These are phyloP conservation scores for Candida sphagnicola DNA, from an alignment of 805 yeast species.

Conservation along the genomic window DNA sequence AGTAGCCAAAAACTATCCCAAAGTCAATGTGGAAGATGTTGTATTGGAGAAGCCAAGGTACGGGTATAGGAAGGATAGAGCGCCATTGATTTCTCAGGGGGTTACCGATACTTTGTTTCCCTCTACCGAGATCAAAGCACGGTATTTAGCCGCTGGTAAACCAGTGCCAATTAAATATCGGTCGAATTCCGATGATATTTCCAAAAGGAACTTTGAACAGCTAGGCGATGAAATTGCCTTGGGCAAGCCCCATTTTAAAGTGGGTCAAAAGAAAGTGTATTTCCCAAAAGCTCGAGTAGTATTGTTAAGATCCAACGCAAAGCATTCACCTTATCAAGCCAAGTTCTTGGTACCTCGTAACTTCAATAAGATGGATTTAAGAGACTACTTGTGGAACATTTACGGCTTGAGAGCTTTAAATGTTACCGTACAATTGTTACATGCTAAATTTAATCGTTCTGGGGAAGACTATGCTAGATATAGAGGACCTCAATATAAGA, in stretches of 20 bases:
- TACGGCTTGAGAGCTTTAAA: slow-evolving; percentile 89
- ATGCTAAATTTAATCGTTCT: slow-evolving; percentile 58
- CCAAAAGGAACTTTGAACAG: slow-evolving; percentile 34
- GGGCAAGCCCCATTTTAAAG: slow-evolving; percentile 74
- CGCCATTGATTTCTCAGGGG: slow-evolving; percentile 34
- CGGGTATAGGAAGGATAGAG: slow-evolving; percentile 37
- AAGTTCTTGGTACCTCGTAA: slow-evolving; percentile 91
- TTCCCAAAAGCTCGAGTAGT: slow-evolving; percentile 85
- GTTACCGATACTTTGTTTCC: slow-evolving; percentile 42
- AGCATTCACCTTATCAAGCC: slow-evolving; percentile 95
- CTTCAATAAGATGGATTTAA: slow-evolving; percentile 88
- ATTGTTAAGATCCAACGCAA: slow-evolving; percentile 87
- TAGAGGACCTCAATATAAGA: slow-evolving; percentile 79
- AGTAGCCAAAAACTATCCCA: slow-evolving; percentile 31
- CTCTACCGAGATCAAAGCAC: slow-evolving; percentile 27
- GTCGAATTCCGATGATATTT: slow-evolving; percentile 29
- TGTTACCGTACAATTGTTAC: slow-evolving; percentile 80
- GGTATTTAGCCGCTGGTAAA: slow-evolving; percentile 34
- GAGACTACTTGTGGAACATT: slow-evolving; percentile 88
- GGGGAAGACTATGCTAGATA: slow-evolving; percentile 60
- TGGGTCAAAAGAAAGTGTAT: slow-evolving; percentile 72
- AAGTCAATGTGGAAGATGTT: slow-evolving; percentile 36
- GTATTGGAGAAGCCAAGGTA: slow-evolving; percentile 32
- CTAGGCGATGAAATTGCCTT: slow-evolving; percentile 50
- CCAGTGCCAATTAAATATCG: slow-evolving; percentile 40